phyloP scores from a whole-genome alignment of 2,329 filamentous ascomycete genomes.

The Alternaria sp. region DNA sequence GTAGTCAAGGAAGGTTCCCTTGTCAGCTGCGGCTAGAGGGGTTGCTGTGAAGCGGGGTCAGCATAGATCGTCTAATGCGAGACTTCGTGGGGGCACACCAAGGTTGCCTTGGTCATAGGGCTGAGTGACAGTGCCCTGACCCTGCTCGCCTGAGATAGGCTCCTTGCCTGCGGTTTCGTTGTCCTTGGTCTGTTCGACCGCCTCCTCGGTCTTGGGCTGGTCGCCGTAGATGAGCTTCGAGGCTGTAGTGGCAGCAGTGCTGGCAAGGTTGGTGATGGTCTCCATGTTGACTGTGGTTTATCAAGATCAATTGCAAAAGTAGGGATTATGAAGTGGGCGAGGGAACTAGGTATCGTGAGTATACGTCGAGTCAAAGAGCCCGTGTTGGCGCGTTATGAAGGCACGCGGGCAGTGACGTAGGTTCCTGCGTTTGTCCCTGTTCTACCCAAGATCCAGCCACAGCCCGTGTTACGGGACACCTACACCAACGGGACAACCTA shows the following conservation, averaged over 20 bases:
- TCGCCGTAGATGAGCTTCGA: conserved; percentile 53
- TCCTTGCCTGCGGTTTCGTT: conserved; percentile 62
- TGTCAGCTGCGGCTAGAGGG: conserved; percentile 23
- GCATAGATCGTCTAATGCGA: not conserved
- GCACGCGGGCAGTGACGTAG: conserved; percentile 31
- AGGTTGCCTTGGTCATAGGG: conserved; percentile 81
- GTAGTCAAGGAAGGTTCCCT: conserved; percentile 18
- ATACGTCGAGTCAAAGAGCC: conserved; percentile 13
- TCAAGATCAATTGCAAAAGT: conserved; percentile 5
- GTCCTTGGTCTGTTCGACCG: conserved; percentile 41
- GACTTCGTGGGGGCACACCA: conserved; percentile 52
- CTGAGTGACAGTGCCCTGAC: conserved; percentile 72
- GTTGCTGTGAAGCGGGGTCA: conserved; percentile 23
- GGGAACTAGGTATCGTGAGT: conserved; percentile 3
- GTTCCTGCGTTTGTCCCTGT: conserved; percentile 22
- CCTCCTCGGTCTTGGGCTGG: conserved; percentile 22
- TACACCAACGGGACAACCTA: conserved; percentile 25
- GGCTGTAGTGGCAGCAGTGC: conserved; percentile 35
- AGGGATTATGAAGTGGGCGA: not conserved
- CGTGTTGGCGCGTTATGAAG: conserved; percentile 20
- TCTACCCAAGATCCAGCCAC: conserved; percentile 17
- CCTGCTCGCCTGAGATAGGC: conserved; percentile 75
- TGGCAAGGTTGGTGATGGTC: conserved; percentile 49
- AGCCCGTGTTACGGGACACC: conserved; percentile 17
- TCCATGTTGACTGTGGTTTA: conserved; percentile 42